Base-by-base conservation (phyloP, 345 rosid species). In the Laguncularia racemosa region DNA sequence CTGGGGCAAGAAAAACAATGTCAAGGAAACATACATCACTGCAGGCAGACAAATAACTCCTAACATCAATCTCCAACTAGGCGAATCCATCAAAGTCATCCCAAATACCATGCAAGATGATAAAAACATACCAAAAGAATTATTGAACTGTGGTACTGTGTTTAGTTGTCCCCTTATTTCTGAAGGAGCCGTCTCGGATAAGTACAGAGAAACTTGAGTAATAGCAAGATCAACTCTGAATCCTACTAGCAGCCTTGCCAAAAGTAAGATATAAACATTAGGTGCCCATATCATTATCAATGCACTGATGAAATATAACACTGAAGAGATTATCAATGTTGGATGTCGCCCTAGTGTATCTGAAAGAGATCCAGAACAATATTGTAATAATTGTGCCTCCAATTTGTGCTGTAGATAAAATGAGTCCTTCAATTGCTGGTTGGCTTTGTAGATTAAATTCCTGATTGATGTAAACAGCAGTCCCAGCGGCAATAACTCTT, bases 11-110 rank as follows among this genome's bases (percentile, higher is more conserved):
- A 56, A 63, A 60, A 67, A 48, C 12, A 73, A 44, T 2, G 75
- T 66, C 60, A 70, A 48, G 12, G 46, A 20, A 12, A 76, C 50
- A 52, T 63, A 72, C 33, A 44, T 9, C 1, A 70, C 46, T 16
- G 81, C 67, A 14, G 77, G 81, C 51, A 69, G 48, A 13, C 70
- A 47, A 43, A 76, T 70, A 51, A 73, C 51, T 19, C 77, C 81
- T 2, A 76, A 73, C 81, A 76, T 73, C 20, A 70, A 14, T 60
- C 81, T 64, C 81, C 81, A 76, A 46, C 62, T 76, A 2, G 77
- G 77, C 3, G 72, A 52, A 10, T 63, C 74, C 72, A 57, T 48
- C 48, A 72, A 23, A 8, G 77, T 73, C 75, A 76, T 61, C 14
- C 64, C 72, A 49, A 76, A 76, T 17, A 73, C 81, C 65, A 67